Evolutionary conservation across 805 yeast genomes (phyloP), one percentile per base, ranked within the genome.

Genomic region (Cyberlindnera bimundalis): DNA sequence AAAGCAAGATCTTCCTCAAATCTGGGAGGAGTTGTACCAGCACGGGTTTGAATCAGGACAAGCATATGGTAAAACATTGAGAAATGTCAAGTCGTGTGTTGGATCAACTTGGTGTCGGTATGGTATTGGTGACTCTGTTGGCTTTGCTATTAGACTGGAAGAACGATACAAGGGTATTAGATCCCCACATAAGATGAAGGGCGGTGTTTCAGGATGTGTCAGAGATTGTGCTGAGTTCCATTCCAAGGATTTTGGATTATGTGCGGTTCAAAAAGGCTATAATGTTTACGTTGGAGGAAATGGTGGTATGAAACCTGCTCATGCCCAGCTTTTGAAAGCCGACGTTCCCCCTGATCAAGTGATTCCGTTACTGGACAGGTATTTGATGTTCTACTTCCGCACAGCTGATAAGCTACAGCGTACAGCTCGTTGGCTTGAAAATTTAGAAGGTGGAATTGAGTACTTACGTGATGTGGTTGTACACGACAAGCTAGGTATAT

Each of bases 301-400:
- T 42, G 68, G 68, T 33, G 68, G 67, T 43, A 63, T 64, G 67
- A 63, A 60, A 32, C 68, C 68, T 3, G 67, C 68, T 3, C 67
- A 63, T 48, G 67, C 66, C 0, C 60, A 53, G 40, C 51, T 64
- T 4, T 44, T 64, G 23, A 58, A 59, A 21, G 54, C 64, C 3
- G 64, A 59, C 45, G 64, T 58, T 16, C 50, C 59, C 7, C 68
- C 67, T 14, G 67, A 61, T 40, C 60, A 62, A 29, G 68, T 64
- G 8, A 61, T 63, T 24, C 65, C 64, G 10, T 46, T 64, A 5
- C 41, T 64, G 15, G 68, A 64, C 40, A 48, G 68, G n/a, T 64
- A 61, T 45, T 40, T 64, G 36, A 64, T 64, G 68, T 64, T 61
- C 39, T 64, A 64, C 40, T 58, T 64, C 19, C 50, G 67, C 31